Conservation (phyloP, 2,329 filamentous ascomycete species). For the Fusarium sp. region DNA sequence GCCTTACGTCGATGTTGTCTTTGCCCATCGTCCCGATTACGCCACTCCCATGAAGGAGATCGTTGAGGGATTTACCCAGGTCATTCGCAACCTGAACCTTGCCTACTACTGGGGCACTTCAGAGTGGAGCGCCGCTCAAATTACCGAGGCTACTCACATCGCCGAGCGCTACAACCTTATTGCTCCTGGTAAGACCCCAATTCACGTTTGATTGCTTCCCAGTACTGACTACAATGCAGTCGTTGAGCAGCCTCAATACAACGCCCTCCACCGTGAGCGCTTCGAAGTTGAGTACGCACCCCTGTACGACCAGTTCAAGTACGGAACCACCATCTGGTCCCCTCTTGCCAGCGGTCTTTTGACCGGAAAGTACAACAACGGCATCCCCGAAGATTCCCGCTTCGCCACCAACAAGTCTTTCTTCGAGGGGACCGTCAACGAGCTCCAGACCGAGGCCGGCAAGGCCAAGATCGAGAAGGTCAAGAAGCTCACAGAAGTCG, state of each 20-base stretch:
- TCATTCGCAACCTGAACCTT: conserved; percentile 48
- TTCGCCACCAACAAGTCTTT: conserved; percentile 57
- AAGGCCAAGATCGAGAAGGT: conserved; percentile 50
- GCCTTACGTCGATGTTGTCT: conserved; percentile 48
- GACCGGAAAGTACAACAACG: conserved; percentile 75
- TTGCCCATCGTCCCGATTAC: conserved; percentile 46
- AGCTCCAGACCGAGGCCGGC: conserved; percentile 34
- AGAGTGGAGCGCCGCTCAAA: conserved; percentile 77
- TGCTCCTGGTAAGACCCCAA: conserved; percentile 57
- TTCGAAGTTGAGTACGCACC: conserved; percentile 74
- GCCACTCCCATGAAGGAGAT: conserved; percentile 49
- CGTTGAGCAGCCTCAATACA: conserved; percentile 77
- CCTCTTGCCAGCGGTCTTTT: conserved; percentile 70
- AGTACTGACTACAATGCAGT: conserved; percentile 47
- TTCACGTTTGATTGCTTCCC: fast-evolving
- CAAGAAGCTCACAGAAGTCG: conserved; percentile 42
- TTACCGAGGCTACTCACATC: conserved; percentile 67
- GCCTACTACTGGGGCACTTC: conserved; percentile 66
- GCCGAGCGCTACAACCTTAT: conserved; percentile 73
- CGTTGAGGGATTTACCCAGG: conserved; percentile 48
- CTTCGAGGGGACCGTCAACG: conserved; percentile 31
- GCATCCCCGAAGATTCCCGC: conserved; percentile 68
- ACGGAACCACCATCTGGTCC: conserved; percentile 72
- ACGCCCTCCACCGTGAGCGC: conserved; percentile 70
- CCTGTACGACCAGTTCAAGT: conserved; percentile 68